These are phyloP conservation scores for Coemansia sp. DNA, from an alignment of 192 early-diverging fungal species.

Conservation along the genomic window DNA sequence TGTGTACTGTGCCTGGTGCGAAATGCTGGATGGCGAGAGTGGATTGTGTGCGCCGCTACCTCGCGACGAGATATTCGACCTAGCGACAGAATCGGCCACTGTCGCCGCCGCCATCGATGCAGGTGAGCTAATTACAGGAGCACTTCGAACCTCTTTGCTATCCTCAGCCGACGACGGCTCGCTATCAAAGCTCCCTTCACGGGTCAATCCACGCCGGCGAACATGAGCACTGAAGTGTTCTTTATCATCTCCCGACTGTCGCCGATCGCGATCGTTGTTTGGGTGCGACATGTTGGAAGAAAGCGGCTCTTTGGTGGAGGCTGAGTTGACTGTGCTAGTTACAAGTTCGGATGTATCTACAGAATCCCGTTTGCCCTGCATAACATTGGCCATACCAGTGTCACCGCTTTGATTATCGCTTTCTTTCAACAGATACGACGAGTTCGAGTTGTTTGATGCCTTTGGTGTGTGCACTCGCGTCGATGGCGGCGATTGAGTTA, in stretches of 20 bases:
- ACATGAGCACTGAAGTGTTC: not conserved
- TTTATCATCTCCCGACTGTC: conserved; percentile 1
- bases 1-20: conserved; percentile 44
- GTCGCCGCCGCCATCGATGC: conserved; percentile 1
- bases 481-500: conserved; percentile 5
- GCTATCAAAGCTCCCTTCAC: conserved; percentile 11
- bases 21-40: conserved; percentile 28
- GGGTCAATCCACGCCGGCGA: not conserved
- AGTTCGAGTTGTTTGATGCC: not conserved
- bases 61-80: conserved; percentile 4
- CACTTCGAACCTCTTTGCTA: not conserved
- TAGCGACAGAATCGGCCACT: conserved; percentile 3
- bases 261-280: not conserved
- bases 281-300: conserved; percentile 3
- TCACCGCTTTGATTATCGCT: not conserved
- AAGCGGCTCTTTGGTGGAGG: not conserved
- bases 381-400: not conserved
- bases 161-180: conserved; percentile 8
- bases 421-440: not conserved
- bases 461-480: conserved; percentile 9
- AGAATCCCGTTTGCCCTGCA: not conserved
- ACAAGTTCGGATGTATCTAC: conserved; percentile 1
- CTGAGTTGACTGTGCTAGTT: not conserved
- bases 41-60: not conserved
- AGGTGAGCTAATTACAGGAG: conserved; percentile 8